These are phyloP conservation scores for Botrytis porri DNA, from an alignment of 2,329 filamentous ascomycete species.

Conservation along the genomic window DNA sequence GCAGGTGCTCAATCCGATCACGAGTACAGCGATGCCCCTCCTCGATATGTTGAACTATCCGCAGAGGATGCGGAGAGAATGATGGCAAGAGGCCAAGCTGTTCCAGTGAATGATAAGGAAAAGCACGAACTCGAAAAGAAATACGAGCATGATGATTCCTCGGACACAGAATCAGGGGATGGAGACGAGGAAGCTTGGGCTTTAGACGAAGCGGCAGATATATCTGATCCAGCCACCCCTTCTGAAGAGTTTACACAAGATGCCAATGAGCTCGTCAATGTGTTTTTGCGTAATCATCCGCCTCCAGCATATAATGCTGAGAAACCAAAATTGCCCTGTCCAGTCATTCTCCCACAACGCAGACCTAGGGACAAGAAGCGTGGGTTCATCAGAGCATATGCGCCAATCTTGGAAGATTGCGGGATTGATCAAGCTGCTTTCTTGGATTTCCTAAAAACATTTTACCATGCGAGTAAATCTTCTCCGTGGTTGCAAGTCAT, in stretches of 20 bases:
- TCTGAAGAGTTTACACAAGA: constrained; percentile 20
- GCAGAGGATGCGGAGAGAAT: constrained; percentile 25
- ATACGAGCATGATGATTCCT: constrained; percentile 20
- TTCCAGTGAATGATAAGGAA: constrained; percentile 22
- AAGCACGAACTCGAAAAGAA: constrained; percentile 19
- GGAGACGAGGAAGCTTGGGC: constrained; percentile 33
- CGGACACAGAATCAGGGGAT: constrained; percentile 25
- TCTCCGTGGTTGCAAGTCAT: constrained; percentile 42
- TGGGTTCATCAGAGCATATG: constrained; percentile 53
- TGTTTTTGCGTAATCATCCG: constrained; percentile 27
- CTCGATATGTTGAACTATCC: constrained; percentile 30
- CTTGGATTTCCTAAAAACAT: constrained; percentile 47
- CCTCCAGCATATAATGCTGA: constrained; percentile 23
- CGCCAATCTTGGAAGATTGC: constrained; percentile 46
- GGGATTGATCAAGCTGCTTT: constrained; percentile 50
- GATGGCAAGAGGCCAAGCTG: constrained; percentile 27
- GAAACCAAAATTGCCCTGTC: constrained; percentile 39
- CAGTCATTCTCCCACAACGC: constrained; percentile 52
- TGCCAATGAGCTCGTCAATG: constrained; percentile 22
- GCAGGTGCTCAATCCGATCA: background rate
- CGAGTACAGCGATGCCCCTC: constrained; percentile 23
- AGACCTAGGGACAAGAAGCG: constrained; percentile 47
- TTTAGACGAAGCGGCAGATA: constrained; percentile 29
- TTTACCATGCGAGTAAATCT: constrained; percentile 45
- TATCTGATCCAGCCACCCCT: background rate